Percentiles rank a stretch among this genome's conserved stretches.
Conservation (phyloP, 208 protist species). For the Acanthamoeba royreba region DNA sequence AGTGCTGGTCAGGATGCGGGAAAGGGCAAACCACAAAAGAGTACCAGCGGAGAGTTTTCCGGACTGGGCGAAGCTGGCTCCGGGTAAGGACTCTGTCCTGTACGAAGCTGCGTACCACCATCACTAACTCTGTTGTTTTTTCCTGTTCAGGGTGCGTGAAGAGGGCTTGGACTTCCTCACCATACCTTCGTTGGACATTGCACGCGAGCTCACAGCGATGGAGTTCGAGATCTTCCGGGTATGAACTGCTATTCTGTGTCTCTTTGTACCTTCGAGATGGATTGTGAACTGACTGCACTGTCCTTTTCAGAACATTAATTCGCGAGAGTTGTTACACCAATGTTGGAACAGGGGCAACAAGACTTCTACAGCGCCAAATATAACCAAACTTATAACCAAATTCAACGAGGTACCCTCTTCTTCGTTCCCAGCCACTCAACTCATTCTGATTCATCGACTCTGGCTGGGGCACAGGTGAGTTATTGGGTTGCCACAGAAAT, state of each 20-base stretch:
- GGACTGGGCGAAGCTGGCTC: not conserved
- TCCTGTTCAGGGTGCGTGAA: not conserved
- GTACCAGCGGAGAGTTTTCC: too few relatives aligned
- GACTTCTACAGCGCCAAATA: not conserved
- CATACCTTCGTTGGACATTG: not conserved
- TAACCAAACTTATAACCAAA: not conserved
- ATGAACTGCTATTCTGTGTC: not conserved
- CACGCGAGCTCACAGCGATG: not conserved
- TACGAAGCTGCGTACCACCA: not conserved
- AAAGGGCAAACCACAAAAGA: not conserved
- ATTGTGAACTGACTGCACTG: not conserved
- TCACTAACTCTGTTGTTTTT: not conserved
- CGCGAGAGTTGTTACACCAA: not conserved
- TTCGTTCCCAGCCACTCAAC: too few relatives aligned
- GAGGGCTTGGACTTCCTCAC: not conserved
- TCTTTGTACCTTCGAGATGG: not conserved
- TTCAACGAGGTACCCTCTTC: conserved; percentile 30
- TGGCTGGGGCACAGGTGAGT: conserved; percentile 29
- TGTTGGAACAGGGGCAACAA: conserved; percentile 10
- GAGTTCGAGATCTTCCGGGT: not conserved
- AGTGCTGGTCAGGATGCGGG: not conserved
- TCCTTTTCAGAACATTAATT: not conserved
- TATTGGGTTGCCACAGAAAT: conserved; percentile 46
- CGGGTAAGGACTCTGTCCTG: not conserved
- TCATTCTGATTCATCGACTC: too few relatives aligned